Evolutionary conservation across 2,329 filamentous ascomycete genomes (phyloP).

Genomic region (Acrocalymma vagum): DNA sequence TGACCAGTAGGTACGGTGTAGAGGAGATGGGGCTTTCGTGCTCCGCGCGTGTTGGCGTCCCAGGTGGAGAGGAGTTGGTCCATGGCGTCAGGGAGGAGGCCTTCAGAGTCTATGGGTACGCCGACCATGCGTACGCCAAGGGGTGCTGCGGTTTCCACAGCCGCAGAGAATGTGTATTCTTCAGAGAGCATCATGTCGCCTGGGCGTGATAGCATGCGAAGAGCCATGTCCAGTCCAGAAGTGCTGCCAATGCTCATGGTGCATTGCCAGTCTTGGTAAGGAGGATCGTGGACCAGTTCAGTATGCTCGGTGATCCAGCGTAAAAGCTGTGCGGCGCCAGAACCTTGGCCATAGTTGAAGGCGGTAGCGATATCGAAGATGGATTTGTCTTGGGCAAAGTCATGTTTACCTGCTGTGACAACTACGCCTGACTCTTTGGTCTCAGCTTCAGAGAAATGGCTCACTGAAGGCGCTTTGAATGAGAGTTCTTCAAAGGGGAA

Average conservation of each 20-base stretch:
- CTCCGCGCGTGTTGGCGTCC: slow-evolving; percentile 64
- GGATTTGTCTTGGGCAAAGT: slow-evolving; percentile 71
- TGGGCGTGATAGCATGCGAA: slow-evolving; percentile 81
- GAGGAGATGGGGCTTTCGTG: slow-evolving; percentile 71
- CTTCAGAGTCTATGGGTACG: slow-evolving; percentile 72
- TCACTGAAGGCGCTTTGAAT: slow-evolving; percentile 75
- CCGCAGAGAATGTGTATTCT: slow-evolving; percentile 88
- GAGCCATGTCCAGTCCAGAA: slow-evolving; percentile 80
- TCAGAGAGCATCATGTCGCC: slow-evolving; percentile 85
- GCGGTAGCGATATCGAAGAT: slow-evolving; percentile 82
- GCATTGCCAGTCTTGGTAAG: slow-evolving; percentile 90
- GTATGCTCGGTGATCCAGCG: slow-evolving; percentile 95
- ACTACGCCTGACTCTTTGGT: slow-evolving; percentile 67
- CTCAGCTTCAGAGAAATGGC: slow-evolving; percentile 75
- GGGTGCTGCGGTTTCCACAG: slow-evolving; percentile 70
- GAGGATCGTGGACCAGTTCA: slow-evolving; percentile 85
- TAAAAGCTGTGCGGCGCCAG: slow-evolving; percentile 84
- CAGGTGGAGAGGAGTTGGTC: slow-evolving; percentile 72
- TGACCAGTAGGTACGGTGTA: slow-evolving; percentile 84
- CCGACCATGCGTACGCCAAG: slow-evolving; percentile 69
- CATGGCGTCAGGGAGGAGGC: slow-evolving; percentile 68
- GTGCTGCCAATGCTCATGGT: slow-evolving; percentile 87
- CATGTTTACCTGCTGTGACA: slow-evolving; percentile 81
- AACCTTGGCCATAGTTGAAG: slow-evolving; percentile 92
- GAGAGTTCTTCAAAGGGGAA: slow-evolving; percentile 88